Conservation (phyloP, 768 basidiomycete species). For the Leccinum fibrillosum region DNA sequence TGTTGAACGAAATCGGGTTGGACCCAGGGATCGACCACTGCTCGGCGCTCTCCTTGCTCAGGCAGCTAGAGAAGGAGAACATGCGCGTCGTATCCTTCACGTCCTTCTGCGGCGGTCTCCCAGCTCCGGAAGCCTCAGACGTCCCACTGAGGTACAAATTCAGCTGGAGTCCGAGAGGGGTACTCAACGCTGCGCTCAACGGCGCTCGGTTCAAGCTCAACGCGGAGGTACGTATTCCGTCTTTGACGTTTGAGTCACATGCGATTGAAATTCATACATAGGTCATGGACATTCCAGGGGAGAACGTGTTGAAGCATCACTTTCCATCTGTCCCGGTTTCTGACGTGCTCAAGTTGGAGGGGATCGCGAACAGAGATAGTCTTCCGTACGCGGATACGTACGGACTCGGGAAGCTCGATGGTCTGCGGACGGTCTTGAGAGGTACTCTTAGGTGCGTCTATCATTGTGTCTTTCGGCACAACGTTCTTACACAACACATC, state of each 20-base stretch:
- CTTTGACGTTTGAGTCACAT: background rate
- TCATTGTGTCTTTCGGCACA: too few species aligned
- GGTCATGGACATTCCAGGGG: slow-evolving; percentile 48
- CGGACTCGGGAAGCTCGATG: slow-evolving; percentile 40
- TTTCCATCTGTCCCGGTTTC: slow-evolving; percentile 71
- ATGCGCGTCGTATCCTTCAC: slow-evolving; percentile 69
- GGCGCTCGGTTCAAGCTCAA: slow-evolving; percentile 61
- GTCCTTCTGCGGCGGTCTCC: slow-evolving; percentile 92
- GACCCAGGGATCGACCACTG: slow-evolving; percentile 91
- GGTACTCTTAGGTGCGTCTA: slow-evolving; percentile 72
- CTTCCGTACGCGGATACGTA: slow-evolving; percentile 69
- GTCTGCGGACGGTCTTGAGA: slow-evolving; percentile 65
- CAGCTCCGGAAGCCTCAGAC: slow-evolving; percentile 57
- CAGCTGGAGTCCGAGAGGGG: slow-evolving; percentile 90
- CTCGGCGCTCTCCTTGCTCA: slow-evolving; percentile 72
- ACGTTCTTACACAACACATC: background rate
- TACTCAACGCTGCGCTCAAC: slow-evolving; percentile 77
- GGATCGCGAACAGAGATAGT: slow-evolving; percentile 83
- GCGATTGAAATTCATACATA: slow-evolving; percentile 18
- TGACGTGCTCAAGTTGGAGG: slow-evolving; percentile 65
- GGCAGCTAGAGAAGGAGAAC: slow-evolving; percentile 44
- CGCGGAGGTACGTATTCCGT: slow-evolving; percentile 42
- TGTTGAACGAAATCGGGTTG: slow-evolving; percentile 88
- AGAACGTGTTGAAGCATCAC: slow-evolving; percentile 49
- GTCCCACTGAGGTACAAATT: slow-evolving; percentile 89